These are phyloP conservation scores for Lophiostoma macrostomum DNA, from an alignment of 495 filamentous ascomycete species.

Conservation along the genomic window DNA sequence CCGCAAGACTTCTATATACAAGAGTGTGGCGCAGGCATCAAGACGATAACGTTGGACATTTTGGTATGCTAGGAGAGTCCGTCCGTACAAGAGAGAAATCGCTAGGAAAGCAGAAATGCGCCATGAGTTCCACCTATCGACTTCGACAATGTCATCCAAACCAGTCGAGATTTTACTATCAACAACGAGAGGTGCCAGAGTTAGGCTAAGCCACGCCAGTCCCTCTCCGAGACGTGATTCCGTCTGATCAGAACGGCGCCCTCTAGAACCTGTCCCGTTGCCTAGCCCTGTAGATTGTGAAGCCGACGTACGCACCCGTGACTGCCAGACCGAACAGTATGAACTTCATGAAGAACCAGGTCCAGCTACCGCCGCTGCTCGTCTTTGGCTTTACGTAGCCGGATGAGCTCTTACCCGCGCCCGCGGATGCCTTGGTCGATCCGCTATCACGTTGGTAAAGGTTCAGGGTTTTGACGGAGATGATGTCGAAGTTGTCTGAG, in stretches of 20 bases:
- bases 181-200: too few relatives aligned
- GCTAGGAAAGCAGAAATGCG: slow-evolving; percentile 15
- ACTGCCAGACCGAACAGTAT: slow-evolving; percentile 68
- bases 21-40: too few relatives aligned
- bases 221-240: not conserved
- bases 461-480: slow-evolving; percentile 82
- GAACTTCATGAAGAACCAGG: slow-evolving; percentile 87
- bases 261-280: slow-evolving; percentile 70
- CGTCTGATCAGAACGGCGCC: too few relatives aligned
- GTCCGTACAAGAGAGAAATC: slow-evolving; percentile 9
- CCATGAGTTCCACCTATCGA: not conserved
- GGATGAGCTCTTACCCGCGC: slow-evolving; percentile 37
- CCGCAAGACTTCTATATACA: too few relatives aligned
- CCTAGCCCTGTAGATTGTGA: slow-evolving; percentile 72
- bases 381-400: slow-evolving; percentile 11
- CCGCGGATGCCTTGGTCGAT: slow-evolving; percentile 48
- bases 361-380: slow-evolving; percentile 68
- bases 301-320: slow-evolving; percentile 78
- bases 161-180: too few relatives aligned
- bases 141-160: too few relatives aligned
- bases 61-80: slow-evolving; percentile 22
- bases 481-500: slow-evolving; percentile 96
- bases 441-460: slow-evolving; percentile 56
- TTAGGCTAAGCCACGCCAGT: not conserved
- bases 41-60: too few relatives aligned